These are phyloP conservation scores for Grifola frondosa DNA, from an alignment of 1,284 basidiomycete species.

Conservation along the genomic window DNA sequence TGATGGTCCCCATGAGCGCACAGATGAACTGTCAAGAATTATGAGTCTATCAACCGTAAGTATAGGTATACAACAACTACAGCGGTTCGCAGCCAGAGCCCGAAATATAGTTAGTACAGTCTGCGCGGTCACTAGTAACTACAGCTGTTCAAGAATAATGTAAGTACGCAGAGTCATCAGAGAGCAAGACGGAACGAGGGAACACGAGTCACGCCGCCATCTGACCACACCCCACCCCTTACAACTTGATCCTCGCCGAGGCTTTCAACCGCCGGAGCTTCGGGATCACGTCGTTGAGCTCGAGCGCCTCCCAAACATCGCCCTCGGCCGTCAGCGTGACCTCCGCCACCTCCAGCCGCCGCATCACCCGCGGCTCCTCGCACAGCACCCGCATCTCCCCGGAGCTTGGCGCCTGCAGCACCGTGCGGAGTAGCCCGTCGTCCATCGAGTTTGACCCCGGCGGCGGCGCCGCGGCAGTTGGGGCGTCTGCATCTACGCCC, in stretches of 20 bases:
- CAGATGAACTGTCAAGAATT: no score
- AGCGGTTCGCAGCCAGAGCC: no score
- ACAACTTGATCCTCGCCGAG: conserved; percentile 13
- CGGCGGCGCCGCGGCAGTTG: conserved; percentile 9
- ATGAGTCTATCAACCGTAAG: no score
- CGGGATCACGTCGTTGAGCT: conserved; percentile 27
- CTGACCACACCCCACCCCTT: conserved; percentile 1
- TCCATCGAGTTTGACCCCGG: conserved; percentile 6
- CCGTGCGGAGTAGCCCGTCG: conserved; percentile 6
- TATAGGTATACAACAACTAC: no score
- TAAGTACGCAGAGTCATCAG: no score
- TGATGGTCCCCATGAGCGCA: no score
- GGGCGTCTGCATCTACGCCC: conserved; percentile 9
- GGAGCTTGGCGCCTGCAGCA: conserved; percentile 6
- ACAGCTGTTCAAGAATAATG: no score
- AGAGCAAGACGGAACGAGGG: no score
- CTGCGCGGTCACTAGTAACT: no score
- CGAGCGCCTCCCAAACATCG: conserved; percentile 26
- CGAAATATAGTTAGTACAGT: no score
- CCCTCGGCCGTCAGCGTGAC: conserved; percentile 18
- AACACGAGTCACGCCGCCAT: no score
- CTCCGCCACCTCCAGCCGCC: conserved; percentile 20
- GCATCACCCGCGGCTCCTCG: conserved; percentile 4
- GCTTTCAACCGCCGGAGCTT: conserved; percentile 25
- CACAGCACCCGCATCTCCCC: no score